phyloP scores from a whole-genome alignment of 1,139 yeast genomes.

The Candida tropicalis region DNA sequence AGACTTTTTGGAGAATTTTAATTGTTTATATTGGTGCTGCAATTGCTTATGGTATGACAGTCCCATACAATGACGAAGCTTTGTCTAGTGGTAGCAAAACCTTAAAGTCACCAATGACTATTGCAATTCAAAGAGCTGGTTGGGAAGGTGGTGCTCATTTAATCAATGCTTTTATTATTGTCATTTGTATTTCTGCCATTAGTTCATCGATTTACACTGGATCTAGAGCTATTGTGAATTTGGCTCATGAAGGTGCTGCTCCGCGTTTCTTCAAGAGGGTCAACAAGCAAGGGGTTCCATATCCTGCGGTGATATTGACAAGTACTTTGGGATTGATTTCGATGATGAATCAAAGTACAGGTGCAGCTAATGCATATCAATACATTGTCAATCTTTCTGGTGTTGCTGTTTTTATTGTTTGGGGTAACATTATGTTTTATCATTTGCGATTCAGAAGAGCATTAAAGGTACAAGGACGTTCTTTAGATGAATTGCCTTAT shows the following conservation, averaged over 20 bases:
- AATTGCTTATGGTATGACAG: slow-evolving; percentile 55
- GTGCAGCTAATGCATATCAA: slow-evolving; percentile 54
- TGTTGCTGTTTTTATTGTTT: slow-evolving; percentile 58
- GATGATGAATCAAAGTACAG: slow-evolving; percentile 51
- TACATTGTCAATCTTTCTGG: slow-evolving; percentile 59
- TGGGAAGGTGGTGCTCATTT: slow-evolving; percentile 53
- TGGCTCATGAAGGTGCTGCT: slow-evolving; percentile 53
- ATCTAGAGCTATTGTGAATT: slow-evolving; percentile 52
- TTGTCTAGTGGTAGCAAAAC: slow-evolving; percentile 29
- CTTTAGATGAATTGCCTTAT: slow-evolving; percentile 54
- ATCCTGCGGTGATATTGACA: slow-evolving; percentile 48
- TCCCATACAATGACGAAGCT: slow-evolving; percentile 50
- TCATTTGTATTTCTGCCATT: slow-evolving; percentile 57
- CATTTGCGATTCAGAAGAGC: slow-evolving; percentile 56
- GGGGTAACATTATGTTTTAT: slow-evolving; percentile 55
- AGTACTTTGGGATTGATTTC: slow-evolving; percentile 54
- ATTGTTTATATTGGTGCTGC: slow-evolving; percentile 59
- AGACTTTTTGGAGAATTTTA: slow-evolving; percentile 55
- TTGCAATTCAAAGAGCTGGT: slow-evolving; percentile 49
- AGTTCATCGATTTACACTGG: slow-evolving; percentile 57
- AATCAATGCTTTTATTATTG: slow-evolving; percentile 51
- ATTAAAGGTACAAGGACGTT: slow-evolving; percentile 46
- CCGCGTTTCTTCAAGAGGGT: slow-evolving; percentile 46
- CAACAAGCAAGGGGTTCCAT: slow-evolving; percentile 53
- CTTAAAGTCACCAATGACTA: slow-evolving; percentile 46